phyloP scores from a whole-genome alignment of 805 yeast species.

The Candida loeiensis region DNA sequence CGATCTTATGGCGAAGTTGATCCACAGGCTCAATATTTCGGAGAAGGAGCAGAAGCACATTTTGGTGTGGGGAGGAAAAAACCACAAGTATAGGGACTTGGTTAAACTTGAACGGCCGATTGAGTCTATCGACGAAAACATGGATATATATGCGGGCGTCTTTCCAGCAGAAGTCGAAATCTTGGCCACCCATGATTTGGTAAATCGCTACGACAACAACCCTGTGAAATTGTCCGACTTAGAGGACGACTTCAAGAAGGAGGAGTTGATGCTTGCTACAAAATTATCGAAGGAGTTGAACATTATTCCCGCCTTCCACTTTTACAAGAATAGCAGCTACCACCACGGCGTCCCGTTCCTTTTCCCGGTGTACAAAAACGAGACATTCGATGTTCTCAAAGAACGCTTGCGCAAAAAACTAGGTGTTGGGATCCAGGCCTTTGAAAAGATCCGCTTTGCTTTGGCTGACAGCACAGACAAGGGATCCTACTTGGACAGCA shows the following conservation, averaged over 20 bases:
- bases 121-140: conserved; percentile 30
- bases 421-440: conserved; percentile 77
- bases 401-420: conserved; percentile 63
- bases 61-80: conserved; percentile 55
- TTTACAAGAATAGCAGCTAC: conserved; percentile 60
- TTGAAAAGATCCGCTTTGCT: conserved; percentile 70
- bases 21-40: conserved; percentile 50
- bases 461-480: conserved; percentile 42
- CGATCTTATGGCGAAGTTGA: conserved; percentile 52
- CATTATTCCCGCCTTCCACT: conserved; percentile 70
- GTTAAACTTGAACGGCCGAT: conserved; percentile 35
- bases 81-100: conserved; percentile 37
- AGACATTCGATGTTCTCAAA: conserved; percentile 58
- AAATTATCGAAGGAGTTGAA: conserved; percentile 28
- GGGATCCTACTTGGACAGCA: conserved; percentile 43
- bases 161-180: conserved; percentile 43
- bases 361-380: conserved; percentile 67
- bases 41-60: conserved; percentile 45
- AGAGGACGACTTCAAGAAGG: conserved; percentile 21
- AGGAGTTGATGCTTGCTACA: conserved; percentile 22
- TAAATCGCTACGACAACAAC: conserved; percentile 21
- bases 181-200: conserved; percentile 34
- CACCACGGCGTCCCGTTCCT: conserved; percentile 85
- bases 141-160: conserved; percentile 39
- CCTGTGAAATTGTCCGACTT: conserved; percentile 21